Base-by-base conservation (phyloP, 2,329 filamentous ascomycete genomes). In the Pseudogymnoascus sp. region DNA sequence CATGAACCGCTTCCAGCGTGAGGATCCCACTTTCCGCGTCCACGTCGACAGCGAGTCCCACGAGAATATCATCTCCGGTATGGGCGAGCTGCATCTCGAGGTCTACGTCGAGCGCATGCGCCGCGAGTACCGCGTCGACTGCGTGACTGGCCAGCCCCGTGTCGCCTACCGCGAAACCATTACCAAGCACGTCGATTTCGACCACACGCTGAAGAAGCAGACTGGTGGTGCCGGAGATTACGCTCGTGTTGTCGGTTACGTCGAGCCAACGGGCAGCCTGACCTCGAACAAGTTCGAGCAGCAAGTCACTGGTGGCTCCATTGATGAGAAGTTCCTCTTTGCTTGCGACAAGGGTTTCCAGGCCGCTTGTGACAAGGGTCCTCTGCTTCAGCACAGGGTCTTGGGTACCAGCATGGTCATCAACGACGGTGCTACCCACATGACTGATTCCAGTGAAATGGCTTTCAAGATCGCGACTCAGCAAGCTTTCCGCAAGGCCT, bases 91-190 rank as follows among this genome's bases (percentile, higher is more conserved):
- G 68, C 94, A 99, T 75, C 81, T 99, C 29, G 92, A 96, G 71
- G 96, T 99, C 71, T 99, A 99, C 75, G 86, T 99, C 59, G 94
- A 99, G 79, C 92, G 94, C 68, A 92, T 99, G 79, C 88, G 89
- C 69, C 88, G 94, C 72, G 94, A 99, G 77, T 99, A 99, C 82
- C 91, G 89, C 73, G 92, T 96, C 60, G 94, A 97, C 66, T 96
- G 93, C 74, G 83, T 89, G 70, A 97, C 92, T n/a, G 94, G 94
- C 62, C 90, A 96, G 74, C 94, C 94, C 4, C 93, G 96, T 74
- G 94, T 99, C 67, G 92, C 94, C 21, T 99, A 97, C 80, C 88
- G 94, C 68, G 94, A 99, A 79, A 97, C 93, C 39, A 88, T 99
- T 70, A 88, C 88, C 60, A 79, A 86, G 65, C 84, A 81, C 61